Evolutionary conservation across 345 rosid species (phyloP).

Genomic region (Triadica sebifera): DNA sequence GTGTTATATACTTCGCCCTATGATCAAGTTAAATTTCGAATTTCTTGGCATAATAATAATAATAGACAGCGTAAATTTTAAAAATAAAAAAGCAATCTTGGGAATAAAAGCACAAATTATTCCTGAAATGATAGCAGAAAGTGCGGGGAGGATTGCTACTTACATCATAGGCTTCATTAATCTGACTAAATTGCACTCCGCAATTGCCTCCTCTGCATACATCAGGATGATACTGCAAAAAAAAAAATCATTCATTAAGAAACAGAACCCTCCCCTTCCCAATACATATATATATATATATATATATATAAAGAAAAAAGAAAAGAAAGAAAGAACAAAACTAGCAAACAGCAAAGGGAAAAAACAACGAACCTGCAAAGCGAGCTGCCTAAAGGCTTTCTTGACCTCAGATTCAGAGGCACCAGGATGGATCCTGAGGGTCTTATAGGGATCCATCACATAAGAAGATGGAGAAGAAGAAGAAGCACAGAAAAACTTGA

Average conservation of each 20-base stretch:
- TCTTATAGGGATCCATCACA: constrained; percentile 65
- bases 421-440: constrained; percentile 63
- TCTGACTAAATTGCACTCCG: constrained; percentile 64
- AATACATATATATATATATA: too few species aligned
- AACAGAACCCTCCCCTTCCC: background rate
- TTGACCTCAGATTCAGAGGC: constrained; percentile 87
- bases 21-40: too few species aligned
- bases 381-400: constrained; percentile 82
- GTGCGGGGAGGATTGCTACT: constrained; percentile 9
- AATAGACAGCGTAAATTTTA: background rate
- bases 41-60: background rate
- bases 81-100: background rate
- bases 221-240: constrained; percentile 89
- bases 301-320: too few species aligned
- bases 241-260: constrained; percentile 10
- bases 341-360: background rate
- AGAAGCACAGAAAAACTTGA: constrained; percentile 31
- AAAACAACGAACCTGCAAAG: constrained; percentile 49
- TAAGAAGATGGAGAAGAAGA: constrained; percentile 40
- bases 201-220: constrained; percentile 90
- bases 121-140: background rate
- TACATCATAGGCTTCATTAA: constrained; percentile 92
- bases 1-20: too few species aligned
- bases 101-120: background rate
- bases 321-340: too few species aligned